Percentiles rank a stretch among this genome's conserved stretches.
Evolutionary conservation across 768 basidiomycete species (phyloP).

Genomic region (Crepidotus variabilis): DNA sequence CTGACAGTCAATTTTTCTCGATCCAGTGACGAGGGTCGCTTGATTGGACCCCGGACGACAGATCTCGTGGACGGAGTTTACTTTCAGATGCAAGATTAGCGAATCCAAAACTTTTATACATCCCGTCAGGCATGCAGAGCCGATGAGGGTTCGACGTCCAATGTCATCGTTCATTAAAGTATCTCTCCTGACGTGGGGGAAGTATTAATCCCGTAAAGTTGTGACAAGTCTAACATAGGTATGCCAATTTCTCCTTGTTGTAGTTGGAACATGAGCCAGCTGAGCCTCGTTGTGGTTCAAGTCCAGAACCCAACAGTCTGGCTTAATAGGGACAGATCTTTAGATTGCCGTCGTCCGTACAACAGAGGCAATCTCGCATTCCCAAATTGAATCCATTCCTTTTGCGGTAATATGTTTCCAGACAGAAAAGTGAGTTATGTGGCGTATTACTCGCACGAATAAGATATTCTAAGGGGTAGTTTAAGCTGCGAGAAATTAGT

Average conservation of each 20-base stretch:
- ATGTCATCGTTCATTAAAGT: not conserved
- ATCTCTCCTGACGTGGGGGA: not conserved
- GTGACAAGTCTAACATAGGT: not conserved
- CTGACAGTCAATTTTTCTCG: slow-evolving; percentile 14
- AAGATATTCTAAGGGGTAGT: not conserved
- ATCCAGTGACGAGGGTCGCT: slow-evolving; percentile 17
- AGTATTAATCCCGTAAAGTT: not conserved
- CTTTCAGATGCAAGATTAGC: slow-evolving; percentile 32
- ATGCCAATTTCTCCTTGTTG: not conserved
- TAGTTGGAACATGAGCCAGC: not conserved
- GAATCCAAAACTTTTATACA: not conserved
- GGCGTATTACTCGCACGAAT: slow-evolving; percentile 1
- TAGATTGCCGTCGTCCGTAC: not conserved
- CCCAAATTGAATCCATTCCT: not conserved
- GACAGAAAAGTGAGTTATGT: not conserved
- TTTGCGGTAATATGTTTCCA: not conserved
- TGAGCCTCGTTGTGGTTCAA: not conserved
- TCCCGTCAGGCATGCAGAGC: not conserved
- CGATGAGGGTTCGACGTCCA: not conserved
- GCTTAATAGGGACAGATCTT: not conserved
- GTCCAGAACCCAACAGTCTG: not conserved
- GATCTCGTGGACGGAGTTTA: slow-evolving; percentile 27
- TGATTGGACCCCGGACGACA: slow-evolving; percentile 14
- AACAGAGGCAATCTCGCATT: not conserved
- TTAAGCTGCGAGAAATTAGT: not conserved